A percentile compares a stretch with the other conserved stretches of the same genome.
Evolutionary conservation across 805 yeast genomes (phyloP).

Genomic region (Wickerhamomyces sydowiorum): DNA sequence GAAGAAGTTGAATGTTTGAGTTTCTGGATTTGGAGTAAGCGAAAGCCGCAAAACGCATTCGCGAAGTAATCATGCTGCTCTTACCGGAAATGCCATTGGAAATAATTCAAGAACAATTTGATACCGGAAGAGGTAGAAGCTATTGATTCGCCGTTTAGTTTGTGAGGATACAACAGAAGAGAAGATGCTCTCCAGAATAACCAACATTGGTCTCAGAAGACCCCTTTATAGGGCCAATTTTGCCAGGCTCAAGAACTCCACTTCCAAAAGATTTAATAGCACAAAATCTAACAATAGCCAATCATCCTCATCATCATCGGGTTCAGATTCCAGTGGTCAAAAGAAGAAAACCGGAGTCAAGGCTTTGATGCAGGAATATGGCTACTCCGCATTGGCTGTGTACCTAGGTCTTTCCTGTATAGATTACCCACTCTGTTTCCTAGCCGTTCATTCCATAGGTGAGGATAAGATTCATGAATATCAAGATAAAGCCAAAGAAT

Average conservation of each 20-base stretch:
- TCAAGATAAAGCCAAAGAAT: conserved; percentile 48
- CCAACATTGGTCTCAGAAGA: neutral
- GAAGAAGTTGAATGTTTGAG: too few relatives aligned
- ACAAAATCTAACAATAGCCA: neutral
- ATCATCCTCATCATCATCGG: neutral
- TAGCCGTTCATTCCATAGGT: conserved; percentile 82
- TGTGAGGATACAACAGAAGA: too few relatives aligned
- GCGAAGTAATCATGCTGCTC: too few relatives aligned
- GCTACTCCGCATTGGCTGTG: conserved; percentile 85
- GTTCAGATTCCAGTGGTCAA: neutral
- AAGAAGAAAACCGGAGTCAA: conserved; percentile 33
- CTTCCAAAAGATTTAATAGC: neutral
- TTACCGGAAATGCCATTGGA: too few relatives aligned
- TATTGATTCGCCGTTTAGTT: too few relatives aligned
- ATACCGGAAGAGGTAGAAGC: too few relatives aligned
- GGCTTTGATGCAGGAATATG: conserved; percentile 76
- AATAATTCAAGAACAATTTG: too few relatives aligned
- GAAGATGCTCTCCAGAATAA: neutral
- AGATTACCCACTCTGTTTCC: conserved; percentile 80
- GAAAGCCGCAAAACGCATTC: too few relatives aligned
- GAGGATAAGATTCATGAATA: conserved; percentile 70
- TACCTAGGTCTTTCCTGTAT: conserved; percentile 67
- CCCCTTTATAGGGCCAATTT: neutral
- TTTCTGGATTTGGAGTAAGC: too few relatives aligned
- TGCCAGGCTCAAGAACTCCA: too few relatives aligned